Conservation (phyloP, 768 basidiomycete species). For the Fomitopsis pulvina region DNA sequence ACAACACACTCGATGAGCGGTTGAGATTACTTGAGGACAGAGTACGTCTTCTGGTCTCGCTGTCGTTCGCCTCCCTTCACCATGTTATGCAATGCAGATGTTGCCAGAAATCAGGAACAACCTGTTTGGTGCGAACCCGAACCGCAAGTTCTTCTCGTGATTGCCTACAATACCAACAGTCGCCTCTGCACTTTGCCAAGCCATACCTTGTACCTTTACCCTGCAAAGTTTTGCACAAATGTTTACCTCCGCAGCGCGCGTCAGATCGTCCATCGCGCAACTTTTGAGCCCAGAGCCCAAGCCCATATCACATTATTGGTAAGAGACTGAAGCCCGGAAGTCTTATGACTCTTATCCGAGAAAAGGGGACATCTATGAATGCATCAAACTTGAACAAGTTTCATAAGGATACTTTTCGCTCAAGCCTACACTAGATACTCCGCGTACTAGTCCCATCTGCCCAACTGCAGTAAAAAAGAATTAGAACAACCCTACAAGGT, state of each 20-base stretch:
- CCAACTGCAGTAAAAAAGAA: background rate
- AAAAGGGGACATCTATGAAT: too few species aligned
- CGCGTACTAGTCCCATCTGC: background rate
- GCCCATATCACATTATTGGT: too few species aligned
- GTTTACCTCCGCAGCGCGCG: too few species aligned
- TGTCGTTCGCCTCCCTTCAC: background rate
- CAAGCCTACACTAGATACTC: background rate
- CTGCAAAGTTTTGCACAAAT: too few species aligned
- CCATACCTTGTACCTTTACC: too few species aligned
- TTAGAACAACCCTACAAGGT: slow-evolving; percentile 72
- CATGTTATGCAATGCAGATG: slow-evolving; percentile 57
- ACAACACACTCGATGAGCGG: slow-evolving; percentile 93
- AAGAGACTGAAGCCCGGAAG: too few species aligned
- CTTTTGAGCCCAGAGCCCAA: too few species aligned
- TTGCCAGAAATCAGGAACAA: slow-evolving; percentile 88
- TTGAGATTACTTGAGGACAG: slow-evolving; percentile 84
- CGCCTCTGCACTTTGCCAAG: too few species aligned
- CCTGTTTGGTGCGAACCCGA: slow-evolving; percentile 85
- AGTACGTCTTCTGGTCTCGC: slow-evolving; percentile 35
- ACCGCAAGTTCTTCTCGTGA: slow-evolving; percentile 85
- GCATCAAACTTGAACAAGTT: too few species aligned
- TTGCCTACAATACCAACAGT: background rate
- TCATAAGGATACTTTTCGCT: background rate
- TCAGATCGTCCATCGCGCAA: too few species aligned
- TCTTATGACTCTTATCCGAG: too few species aligned